These are phyloP conservation scores for Begonia loranthoides DNA, from an alignment of 306 rosid species.

Conservation along the genomic window DNA sequence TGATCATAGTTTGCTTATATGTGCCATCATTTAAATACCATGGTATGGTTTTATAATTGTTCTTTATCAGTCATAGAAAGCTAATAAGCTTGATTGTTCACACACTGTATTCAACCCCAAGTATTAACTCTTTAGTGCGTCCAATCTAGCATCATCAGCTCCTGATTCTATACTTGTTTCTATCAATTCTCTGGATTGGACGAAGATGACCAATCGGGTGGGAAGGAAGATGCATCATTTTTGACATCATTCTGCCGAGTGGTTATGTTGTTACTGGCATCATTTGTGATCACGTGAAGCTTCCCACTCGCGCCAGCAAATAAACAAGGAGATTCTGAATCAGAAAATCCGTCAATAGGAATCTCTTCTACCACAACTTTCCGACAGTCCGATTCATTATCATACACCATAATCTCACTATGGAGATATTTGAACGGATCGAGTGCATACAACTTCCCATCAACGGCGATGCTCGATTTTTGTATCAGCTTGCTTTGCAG, in stretches of 20 bases:
- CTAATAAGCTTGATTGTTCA: no score
- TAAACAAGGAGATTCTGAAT: slow-evolving; percentile 79
- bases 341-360: slow-evolving; percentile 63
- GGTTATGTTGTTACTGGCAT: slow-evolving; percentile 44
- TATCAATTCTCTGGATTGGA: slow-evolving; percentile 21
- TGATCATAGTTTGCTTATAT: no score
- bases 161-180: slow-evolving; percentile 40
- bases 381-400: slow-evolving; percentile 74
- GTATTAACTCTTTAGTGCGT: no score
- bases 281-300: slow-evolving; percentile 89
- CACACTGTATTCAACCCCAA: no score
- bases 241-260: slow-evolving; percentile 45
- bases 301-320: slow-evolving; percentile 84
- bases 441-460: slow-evolving; percentile 76
- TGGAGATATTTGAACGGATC: slow-evolving; percentile 74
- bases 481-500: slow-evolving; percentile 80
- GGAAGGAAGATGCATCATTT: slow-evolving; percentile 8
- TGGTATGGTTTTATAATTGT: no score
- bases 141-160: slow-evolving; percentile 40
- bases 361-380: slow-evolving; percentile 71
- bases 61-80: no score
- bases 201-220: slow-evolving; percentile 21
- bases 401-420: slow-evolving; percentile 78
- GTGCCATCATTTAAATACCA: no score
- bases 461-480: slow-evolving; percentile 79